phyloP scores from a whole-genome alignment of 2,329 filamentous ascomycete genomes.

The Xylariales sp. region DNA sequence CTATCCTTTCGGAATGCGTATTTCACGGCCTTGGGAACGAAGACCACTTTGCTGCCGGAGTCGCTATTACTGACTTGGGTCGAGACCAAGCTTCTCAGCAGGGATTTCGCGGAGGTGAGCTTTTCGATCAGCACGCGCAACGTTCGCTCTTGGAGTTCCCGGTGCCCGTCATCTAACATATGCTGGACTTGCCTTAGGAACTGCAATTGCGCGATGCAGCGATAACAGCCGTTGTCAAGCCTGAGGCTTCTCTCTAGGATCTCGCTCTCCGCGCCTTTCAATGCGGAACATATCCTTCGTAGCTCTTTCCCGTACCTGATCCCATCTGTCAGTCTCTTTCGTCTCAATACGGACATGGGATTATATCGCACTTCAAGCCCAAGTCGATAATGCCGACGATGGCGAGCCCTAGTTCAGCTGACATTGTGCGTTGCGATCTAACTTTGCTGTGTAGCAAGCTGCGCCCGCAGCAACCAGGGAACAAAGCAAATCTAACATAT shows the following conservation, averaged over 20 bases:
- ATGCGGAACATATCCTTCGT: constrained; percentile 4
- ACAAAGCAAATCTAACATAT: no score
- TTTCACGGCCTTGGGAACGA: neutral
- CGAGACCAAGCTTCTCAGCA: constrained; percentile 2
- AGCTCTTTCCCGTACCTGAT: neutral
- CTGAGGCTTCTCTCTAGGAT: constrained; percentile 1
- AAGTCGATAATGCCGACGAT: constrained; percentile 15
- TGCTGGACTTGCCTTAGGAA: constrained; percentile 7
- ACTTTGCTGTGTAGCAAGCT: neutral
- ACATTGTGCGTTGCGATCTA: neutral
- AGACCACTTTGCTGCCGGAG: neutral
- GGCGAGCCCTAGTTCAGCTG: constrained; percentile 6
- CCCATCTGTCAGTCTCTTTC: neutral
- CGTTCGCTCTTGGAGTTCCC: constrained; percentile 7
- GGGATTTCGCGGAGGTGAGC: neutral
- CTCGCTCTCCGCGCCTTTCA: constrained; percentile 13
- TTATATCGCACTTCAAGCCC: constrained; percentile 10
- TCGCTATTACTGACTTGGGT: neutral
- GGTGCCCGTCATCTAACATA: constrained; percentile 3
- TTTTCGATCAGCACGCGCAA: constrained; percentile 4
- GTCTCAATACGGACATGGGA: neutral
- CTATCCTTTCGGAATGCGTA: constrained; percentile 20
- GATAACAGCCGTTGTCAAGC: constrained; percentile 2
- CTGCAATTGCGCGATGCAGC: neutral
- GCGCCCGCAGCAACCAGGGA: no score